Conservation (phyloP, 1,284 basidiomycete genomes). For the Coniferiporia weirii region DNA sequence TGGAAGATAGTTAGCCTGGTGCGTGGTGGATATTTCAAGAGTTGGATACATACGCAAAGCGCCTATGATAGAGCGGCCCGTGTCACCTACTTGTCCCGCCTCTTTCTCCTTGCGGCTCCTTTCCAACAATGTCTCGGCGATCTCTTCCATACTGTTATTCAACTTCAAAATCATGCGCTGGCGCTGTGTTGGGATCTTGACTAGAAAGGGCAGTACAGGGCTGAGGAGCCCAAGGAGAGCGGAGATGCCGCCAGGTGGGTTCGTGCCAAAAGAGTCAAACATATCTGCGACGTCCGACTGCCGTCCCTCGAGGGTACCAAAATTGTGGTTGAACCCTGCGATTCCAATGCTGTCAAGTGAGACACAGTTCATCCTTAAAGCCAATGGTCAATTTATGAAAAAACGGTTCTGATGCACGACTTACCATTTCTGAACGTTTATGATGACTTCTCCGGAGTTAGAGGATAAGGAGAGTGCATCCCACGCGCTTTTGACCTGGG, state of each 20-base stretch:
- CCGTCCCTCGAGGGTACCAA: no score
- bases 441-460: slow-evolving; percentile 29
- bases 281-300: no score
- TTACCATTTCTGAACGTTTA: slow-evolving; percentile 54
- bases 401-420: slow-evolving; percentile 9
- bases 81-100: slow-evolving; percentile 26
- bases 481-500: slow-evolving; percentile 46
- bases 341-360: no score
- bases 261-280: slow-evolving; percentile 31
- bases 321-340: no score
- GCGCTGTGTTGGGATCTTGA: slow-evolving; percentile 38
- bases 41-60: slow-evolving; percentile 38
- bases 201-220: slow-evolving; percentile 38
- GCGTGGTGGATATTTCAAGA: not conserved
- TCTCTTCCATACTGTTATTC: slow-evolving; percentile 36
- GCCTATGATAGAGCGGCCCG: slow-evolving; percentile 45
- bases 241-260: slow-evolving; percentile 23
- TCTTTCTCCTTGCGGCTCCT: slow-evolving; percentile 39
- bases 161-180: slow-evolving; percentile 34
- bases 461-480: slow-evolving; percentile 38
- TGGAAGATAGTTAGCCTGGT: slow-evolving; percentile 24
- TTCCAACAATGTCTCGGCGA: slow-evolving; percentile 43
- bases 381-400: not conserved
- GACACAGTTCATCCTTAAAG: no score
- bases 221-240: slow-evolving; percentile 37